phyloP scores from a whole-genome alignment of 306 rosid species.

The Sechiopsis laciniata region DNA sequence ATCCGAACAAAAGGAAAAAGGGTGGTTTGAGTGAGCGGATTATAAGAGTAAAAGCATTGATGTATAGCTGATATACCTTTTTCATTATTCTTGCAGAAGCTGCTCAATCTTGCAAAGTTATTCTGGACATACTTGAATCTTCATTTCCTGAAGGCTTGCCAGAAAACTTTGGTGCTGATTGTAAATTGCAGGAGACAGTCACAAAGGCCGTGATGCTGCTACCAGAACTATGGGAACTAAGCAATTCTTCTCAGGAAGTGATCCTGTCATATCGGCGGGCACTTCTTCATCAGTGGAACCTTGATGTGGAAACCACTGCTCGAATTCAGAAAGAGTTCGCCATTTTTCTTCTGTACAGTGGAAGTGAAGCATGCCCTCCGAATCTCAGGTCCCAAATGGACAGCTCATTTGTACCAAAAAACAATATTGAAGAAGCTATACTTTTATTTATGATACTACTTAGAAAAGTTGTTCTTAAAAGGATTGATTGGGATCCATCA shows the following conservation, averaged over 20 bases:
- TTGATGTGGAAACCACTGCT: conserved; percentile 53
- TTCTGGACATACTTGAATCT: conserved; percentile 80
- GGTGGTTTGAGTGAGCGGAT: background rate
- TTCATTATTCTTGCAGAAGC: conserved; percentile 71
- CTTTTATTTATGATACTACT: conserved; percentile 77
- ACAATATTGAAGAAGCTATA: conserved; percentile 89
- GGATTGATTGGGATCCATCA: conserved; percentile 91
- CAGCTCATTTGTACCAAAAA: conserved; percentile 69
- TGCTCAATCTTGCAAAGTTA: conserved; percentile 75
- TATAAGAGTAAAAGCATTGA: background rate
- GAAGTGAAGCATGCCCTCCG: conserved; percentile 76
- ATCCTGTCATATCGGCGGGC: conserved; percentile 69
- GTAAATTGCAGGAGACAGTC: conserved; percentile 88
- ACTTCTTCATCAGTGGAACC: conserved; percentile 67
- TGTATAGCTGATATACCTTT: conserved; percentile 31
- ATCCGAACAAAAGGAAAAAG: background rate
- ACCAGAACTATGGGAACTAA: conserved; percentile 88
- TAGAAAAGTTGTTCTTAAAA: conserved; percentile 47
- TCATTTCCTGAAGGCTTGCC: conserved; percentile 82
- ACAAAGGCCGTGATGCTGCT: conserved; percentile 63
- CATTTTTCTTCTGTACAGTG: conserved; percentile 70
- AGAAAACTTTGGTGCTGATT: conserved; percentile 57
- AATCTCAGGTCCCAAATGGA: conserved; percentile 75
- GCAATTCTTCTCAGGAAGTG: conserved; percentile 64
- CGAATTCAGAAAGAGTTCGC: conserved; percentile 79